These are phyloP conservation scores for Themeda triandra DNA, from an alignment of 176 grass and related monocot species.

Conservation along the genomic window DNA sequence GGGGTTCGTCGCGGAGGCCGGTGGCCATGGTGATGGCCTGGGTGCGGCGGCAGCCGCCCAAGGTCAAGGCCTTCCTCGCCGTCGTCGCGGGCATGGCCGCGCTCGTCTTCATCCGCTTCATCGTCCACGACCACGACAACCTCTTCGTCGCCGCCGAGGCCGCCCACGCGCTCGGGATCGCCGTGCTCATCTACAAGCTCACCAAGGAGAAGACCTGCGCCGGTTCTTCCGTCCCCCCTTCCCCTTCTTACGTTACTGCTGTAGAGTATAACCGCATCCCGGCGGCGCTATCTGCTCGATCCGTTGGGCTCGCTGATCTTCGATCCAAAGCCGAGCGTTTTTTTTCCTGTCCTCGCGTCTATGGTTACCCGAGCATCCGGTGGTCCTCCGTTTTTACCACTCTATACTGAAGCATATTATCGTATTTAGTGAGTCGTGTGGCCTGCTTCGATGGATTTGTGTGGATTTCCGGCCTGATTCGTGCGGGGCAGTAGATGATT, in stretches of 20 bases:
- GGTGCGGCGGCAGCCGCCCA: conserved; percentile 84
- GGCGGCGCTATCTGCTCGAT: conserved; percentile 29
- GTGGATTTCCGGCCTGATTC: neutral
- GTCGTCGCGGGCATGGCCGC: conserved; percentile 91
- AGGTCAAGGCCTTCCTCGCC: conserved; percentile 97
- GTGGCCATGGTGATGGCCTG: conserved; percentile 47
- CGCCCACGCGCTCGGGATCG: conserved; percentile 74
- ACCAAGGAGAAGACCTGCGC: conserved; percentile 98
- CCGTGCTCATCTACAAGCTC: conserved; percentile 91
- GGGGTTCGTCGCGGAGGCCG: conserved; percentile 50
- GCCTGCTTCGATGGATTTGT: neutral
- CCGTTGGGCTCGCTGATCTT: conserved; percentile 17
- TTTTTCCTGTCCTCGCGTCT: neutral
- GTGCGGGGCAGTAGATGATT: neutral
- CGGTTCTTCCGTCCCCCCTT: conserved; percentile 30
- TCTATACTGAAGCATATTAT: neutral
- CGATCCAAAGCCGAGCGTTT: conserved; percentile 13
- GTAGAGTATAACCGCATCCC: neutral
- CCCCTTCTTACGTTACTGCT: neutral
- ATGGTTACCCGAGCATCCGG: neutral
- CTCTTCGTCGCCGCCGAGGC: conserved; percentile 95
- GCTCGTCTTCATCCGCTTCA: conserved; percentile 88
- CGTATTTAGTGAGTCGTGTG: neutral
- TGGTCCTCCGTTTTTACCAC: neutral
- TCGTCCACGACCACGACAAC: conserved; percentile 99